phyloP scores from a whole-genome alignment of 208 protist genomes.

The Paratrypanosoma confusum region DNA sequence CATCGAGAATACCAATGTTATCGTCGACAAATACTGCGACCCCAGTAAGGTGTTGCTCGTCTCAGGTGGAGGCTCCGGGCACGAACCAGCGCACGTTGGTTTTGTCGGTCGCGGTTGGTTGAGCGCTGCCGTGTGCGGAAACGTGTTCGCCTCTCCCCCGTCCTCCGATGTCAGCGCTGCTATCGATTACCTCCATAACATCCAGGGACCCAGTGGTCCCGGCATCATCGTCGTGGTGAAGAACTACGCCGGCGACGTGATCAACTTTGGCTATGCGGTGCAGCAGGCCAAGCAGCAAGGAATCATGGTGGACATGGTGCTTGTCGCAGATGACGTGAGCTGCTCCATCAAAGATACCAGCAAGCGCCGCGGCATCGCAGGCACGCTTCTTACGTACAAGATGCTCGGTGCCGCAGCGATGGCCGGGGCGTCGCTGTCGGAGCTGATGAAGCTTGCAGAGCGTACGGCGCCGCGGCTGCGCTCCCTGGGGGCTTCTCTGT shows the following conservation, averaged over 20 bases:
- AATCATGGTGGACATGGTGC: slow-evolving; percentile 49
- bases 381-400: slow-evolving; percentile 82
- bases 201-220: slow-evolving; percentile 28
- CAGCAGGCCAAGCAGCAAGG: slow-evolving; percentile 35
- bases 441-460: slow-evolving; percentile 32
- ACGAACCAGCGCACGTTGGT: slow-evolving; percentile 81
- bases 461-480: slow-evolving; percentile 30
- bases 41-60: slow-evolving; percentile 53
- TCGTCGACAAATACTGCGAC: slow-evolving; percentile 22
- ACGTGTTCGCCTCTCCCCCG: slow-evolving; percentile 82
- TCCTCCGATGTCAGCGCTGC: slow-evolving; percentile 51
- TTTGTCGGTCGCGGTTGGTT: slow-evolving; percentile 85
- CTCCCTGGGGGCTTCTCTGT: slow-evolving; percentile 64
- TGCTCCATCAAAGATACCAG: slow-evolving; percentile 26
- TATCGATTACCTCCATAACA: slow-evolving; percentile 43
- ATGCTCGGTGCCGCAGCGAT: slow-evolving; percentile 56
- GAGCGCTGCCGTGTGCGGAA: slow-evolving; percentile 79
- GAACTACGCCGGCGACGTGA: slow-evolving; percentile 87
- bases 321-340: slow-evolving; percentile 78
- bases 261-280: slow-evolving; percentile 85
- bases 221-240: slow-evolving; percentile 86
- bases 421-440: slow-evolving; percentile 26
- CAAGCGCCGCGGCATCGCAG: slow-evolving; percentile 69
- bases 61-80: slow-evolving; percentile 81
- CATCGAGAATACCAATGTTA: slow-evolving; percentile 34